A percentile compares a stretch with the other conserved stretches of the same genome.
These are phyloP conservation scores for Mycena filopes DNA, from an alignment of 768 basidiomycete species.

Conservation along the genomic window DNA sequence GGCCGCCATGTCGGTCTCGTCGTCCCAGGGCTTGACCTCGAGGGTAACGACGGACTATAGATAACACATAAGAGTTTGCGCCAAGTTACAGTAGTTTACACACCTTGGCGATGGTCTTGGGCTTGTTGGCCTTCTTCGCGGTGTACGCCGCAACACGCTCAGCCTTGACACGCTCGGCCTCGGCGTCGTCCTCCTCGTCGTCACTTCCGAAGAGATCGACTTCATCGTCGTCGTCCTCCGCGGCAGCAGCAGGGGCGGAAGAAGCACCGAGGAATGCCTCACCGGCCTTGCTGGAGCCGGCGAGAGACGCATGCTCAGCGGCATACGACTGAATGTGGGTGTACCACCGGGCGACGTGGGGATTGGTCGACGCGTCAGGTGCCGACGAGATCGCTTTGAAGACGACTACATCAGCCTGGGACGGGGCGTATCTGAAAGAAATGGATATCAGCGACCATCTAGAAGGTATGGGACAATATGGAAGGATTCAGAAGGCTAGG, in stretches of 20 bases:
- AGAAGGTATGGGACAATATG: conserved; percentile 17
- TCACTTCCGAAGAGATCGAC: conserved; percentile 91
- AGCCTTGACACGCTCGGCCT: conserved; percentile 88
- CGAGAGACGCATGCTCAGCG: conserved; percentile 78
- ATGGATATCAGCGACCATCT: conserved; percentile 30
- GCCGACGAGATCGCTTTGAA: conserved; percentile 81
- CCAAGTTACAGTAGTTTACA: conserved; percentile 31
- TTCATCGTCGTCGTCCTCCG: conserved; percentile 76
- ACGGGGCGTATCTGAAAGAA: conserved; percentile 80
- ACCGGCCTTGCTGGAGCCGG: conserved; percentile 88
- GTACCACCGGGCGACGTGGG: conserved; percentile 92
- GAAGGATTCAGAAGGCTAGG: conserved; percentile 41
- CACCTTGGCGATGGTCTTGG: conserved; percentile 90
- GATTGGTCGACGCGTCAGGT: conserved; percentile 72
- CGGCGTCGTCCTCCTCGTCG: conserved; percentile 83
- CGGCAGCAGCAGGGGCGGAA: conserved; percentile 52
- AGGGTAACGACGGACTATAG: conserved; percentile 94
- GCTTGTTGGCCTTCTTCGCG: conserved; percentile 91
- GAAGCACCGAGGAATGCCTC: conserved; percentile 73
- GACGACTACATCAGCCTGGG: conserved; percentile 93
- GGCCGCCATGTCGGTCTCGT: conserved; percentile 95
- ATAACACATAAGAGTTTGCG: conserved; percentile 16
- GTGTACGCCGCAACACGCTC: conserved; percentile 95
- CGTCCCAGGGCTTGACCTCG: conserved; percentile 99
- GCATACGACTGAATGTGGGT: conserved; percentile 91